A percentile compares a stretch with the other conserved stretches of the same genome.
Conservation (phyloP, 371 early-diverging fungal species). For the Apophysomyces variabilis region DNA sequence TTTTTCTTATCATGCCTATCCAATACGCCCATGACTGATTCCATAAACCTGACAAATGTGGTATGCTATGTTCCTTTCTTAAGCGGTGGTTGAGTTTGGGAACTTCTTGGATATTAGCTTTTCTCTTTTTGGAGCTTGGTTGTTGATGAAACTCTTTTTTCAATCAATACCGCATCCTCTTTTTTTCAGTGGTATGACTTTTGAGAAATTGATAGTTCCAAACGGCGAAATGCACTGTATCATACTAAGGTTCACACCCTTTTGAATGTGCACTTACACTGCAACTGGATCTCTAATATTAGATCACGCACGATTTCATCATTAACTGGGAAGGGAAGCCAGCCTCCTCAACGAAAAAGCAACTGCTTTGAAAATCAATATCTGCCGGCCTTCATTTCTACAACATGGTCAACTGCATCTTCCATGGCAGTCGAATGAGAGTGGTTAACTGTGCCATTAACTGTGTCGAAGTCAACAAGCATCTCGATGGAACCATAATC, state of each 20-base stretch:
- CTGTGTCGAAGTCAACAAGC: no score
- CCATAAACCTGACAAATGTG: neutral
- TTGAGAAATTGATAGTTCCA: neutral
- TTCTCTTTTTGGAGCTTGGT: neutral
- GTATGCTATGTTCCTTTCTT: neutral
- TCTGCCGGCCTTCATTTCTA: no score
- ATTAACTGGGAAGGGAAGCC: neutral
- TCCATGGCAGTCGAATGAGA: no score
- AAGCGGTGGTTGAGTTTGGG: neutral
- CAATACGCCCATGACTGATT: neutral
- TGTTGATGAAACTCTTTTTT: neutral
- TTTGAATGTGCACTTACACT: neutral
- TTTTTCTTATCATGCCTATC: neutral
- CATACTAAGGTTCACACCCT: neutral
- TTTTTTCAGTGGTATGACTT: neutral
- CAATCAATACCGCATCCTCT: neutral
- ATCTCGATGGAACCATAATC: no score
- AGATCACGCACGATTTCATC: neutral
- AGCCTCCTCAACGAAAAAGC: no score
- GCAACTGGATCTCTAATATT: neutral
- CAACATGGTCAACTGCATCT: no score
- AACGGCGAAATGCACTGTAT: neutral
- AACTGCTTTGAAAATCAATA: no score
- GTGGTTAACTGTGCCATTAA: no score
- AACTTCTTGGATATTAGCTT: neutral